Percentiles rank a stretch among this genome's conserved stretches.
Conservation (phyloP, 225 moss, liverwort and hornwort species). For the Bryum argenteum region DNA sequence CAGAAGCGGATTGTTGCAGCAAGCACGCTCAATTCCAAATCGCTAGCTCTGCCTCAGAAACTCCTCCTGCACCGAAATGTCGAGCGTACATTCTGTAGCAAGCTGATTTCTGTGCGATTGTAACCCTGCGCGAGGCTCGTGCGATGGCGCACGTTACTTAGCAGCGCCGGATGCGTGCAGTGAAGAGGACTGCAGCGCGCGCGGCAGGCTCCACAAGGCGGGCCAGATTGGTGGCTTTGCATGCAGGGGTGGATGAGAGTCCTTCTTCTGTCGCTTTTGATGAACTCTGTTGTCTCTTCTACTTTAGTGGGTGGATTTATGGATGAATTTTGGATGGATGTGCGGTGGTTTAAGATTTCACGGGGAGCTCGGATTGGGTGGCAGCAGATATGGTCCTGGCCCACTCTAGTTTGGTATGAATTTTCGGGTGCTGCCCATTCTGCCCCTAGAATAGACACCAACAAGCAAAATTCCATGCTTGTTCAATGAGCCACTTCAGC, state of each 20-base stretch:
- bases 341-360: neutral
- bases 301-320: neutral
- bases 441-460: too few relatives aligned
- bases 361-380: slow-evolving; percentile 1
- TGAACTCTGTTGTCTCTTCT: neutral
- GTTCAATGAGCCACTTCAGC: too few relatives aligned
- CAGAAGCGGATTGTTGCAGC: neutral
- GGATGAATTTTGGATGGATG: neutral
- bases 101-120: neutral
- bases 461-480: too few relatives aligned
- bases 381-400: neutral
- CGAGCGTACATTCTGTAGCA: neutral
- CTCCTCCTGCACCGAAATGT: neutral
- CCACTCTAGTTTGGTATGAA: neutral
- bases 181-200: neutral
- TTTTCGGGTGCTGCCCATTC: too few relatives aligned
- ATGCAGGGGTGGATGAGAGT: neutral
- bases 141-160: neutral
- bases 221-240: too few relatives aligned
- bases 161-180: neutral
- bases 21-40: neutral
- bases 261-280: neutral
- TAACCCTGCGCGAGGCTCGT: neutral
- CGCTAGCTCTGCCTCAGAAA: neutral
- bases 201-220: too few relatives aligned